Evolutionary conservation across 176 grass and related monocot genomes (phyloP), one percentile per base, ranked within the genome.

Genomic region (Eragrostis nindensis): DNA sequence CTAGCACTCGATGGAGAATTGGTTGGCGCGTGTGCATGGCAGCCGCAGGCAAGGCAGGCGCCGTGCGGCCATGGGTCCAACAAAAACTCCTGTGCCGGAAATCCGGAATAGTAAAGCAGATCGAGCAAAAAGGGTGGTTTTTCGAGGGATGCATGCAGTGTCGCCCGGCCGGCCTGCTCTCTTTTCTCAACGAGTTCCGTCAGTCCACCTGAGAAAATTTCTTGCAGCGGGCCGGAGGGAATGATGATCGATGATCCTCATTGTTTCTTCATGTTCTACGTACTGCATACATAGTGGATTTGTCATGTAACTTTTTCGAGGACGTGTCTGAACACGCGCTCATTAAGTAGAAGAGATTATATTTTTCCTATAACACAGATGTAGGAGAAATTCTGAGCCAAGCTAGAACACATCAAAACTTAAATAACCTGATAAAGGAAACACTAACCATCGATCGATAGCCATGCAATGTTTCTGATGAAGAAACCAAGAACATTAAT

Each of bases 91-190:
- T 78, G 86, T 87, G 48, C n/a, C 74, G 57, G 29, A 78, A 65
- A n/a, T n/a, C n/a, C n/a, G n/a, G n/a, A n/a, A n/a, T 39, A 88
- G 80, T 79, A 78, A 78, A 77, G 78, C 27, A 74, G 86, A 83
- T 73, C 67, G 40, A 66, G 59, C 59, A 57, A 66, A 87, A 83
- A 66, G 66, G 38, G 16, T 17, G 62, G 26, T 66, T 68, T 61
- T 47, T 63, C n/a, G n/a, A n/a, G n/a, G n/a, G n/a, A n/a, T n/a
- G 62, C 71, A 74, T 67, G 62, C 24, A 52, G 17, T 76, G 73
- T 44, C 73, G 54, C 5, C 38, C 42, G n/a, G n/a, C n/a, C n/a
- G n/a, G n/a, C n/a, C n/a, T 44, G 30, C 29, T 24, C 55, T 46
- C 36, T 80, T 56, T 30, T 17, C 47, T 27, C 52, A 47, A 74